Evolutionary conservation across 2,329 filamentous ascomycete species (phyloP).

Genomic region (Aspergillus sp.): DNA sequence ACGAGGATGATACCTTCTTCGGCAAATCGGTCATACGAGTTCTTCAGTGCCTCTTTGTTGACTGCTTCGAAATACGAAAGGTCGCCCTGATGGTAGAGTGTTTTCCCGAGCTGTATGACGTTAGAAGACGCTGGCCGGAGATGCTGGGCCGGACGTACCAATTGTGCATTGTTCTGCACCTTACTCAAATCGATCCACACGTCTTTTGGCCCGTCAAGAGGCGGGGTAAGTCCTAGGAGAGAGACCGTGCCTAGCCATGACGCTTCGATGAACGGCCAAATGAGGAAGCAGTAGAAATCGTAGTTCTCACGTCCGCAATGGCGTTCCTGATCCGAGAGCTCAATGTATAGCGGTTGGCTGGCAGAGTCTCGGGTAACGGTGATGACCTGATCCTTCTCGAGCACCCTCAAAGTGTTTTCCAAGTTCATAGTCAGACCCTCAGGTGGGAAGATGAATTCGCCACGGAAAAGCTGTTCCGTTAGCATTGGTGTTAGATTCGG

Average conservation of each 20-base stretch:
- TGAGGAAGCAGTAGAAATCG: conserved; percentile 97
- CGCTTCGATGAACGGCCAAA: conserved; percentile 97
- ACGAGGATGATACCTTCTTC: conserved; percentile 86
- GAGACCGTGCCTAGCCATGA: conserved; percentile 89
- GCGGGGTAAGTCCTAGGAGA: conserved; percentile 81
- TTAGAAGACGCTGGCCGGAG: not conserved
- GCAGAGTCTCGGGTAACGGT: conserved; percentile 59
- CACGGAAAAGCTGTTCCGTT: conserved; percentile 70
- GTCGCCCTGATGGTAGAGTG: conserved; percentile 94
- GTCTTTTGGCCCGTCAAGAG: conserved; percentile 57
- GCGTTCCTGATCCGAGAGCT: conserved; percentile 74
- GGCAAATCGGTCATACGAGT: conserved; percentile 82
- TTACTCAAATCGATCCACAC: conserved; percentile 77
- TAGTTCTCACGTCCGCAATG: conserved; percentile 85
- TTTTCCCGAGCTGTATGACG: conserved; percentile 75
- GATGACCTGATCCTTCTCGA: conserved; percentile 79
- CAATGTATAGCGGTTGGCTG: conserved; percentile 63
- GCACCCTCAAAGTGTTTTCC: conserved; percentile 71
- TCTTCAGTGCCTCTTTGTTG: conserved; percentile 96
- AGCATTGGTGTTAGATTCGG: not conserved
- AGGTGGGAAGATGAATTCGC: conserved; percentile 94
- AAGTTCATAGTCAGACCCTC: conserved; percentile 80
- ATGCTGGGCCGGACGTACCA: conserved; percentile 53
- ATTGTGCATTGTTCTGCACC: conserved; percentile 77
- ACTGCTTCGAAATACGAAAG: conserved; percentile 97